phyloP scores from a whole-genome alignment of 1,139 yeast genomes.

The Blastobotrys proliferans region DNA sequence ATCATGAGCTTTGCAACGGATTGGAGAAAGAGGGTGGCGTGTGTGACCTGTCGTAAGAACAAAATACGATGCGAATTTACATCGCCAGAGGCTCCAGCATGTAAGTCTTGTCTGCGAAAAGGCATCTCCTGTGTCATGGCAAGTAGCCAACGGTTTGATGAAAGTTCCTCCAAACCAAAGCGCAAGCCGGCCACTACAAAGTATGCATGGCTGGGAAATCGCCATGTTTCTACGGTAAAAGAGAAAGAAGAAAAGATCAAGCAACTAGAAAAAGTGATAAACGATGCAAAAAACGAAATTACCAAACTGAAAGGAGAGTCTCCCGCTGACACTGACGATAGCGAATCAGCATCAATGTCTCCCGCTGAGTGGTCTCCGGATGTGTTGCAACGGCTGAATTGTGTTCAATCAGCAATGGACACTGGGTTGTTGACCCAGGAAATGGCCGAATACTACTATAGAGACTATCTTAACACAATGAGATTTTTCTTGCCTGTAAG shows the following conservation, averaged over 20 bases:
- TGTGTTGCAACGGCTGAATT: slow-evolving; percentile 1
- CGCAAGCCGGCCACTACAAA: not conserved
- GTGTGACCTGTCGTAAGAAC: slow-evolving; percentile 10
- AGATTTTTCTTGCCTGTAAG: slow-evolving; percentile 2
- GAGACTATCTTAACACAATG: slow-evolving; percentile 1
- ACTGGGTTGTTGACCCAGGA: slow-evolving; percentile 3
- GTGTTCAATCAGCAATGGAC: slow-evolving; percentile 2
- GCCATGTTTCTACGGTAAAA: not conserved
- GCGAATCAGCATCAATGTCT: not conserved
- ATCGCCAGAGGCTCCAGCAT: slow-evolving; percentile 1
- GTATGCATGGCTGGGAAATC: slow-evolving; percentile 8
- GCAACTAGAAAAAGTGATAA: slow-evolving; percentile 2
- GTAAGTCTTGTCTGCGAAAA: slow-evolving; percentile 5
- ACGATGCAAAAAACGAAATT: slow-evolving; percentile 1
- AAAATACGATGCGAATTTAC: slow-evolving; percentile 11
- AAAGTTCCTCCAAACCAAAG: not conserved
- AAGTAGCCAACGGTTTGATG: not conserved
- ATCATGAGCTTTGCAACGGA: too few species aligned
- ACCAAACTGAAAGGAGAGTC: not conserved
- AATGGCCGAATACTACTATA: slow-evolving; percentile 2
- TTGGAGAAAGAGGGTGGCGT: slow-evolving; percentile 10
- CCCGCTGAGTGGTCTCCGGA: slow-evolving; percentile 4
- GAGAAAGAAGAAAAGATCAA: slow-evolving; percentile 1
- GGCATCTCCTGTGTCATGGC: slow-evolving; percentile 7
- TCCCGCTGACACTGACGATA: not conserved